These are phyloP conservation scores for Acacia acuminata DNA, from an alignment of 306 rosid species.

Conservation along the genomic window DNA sequence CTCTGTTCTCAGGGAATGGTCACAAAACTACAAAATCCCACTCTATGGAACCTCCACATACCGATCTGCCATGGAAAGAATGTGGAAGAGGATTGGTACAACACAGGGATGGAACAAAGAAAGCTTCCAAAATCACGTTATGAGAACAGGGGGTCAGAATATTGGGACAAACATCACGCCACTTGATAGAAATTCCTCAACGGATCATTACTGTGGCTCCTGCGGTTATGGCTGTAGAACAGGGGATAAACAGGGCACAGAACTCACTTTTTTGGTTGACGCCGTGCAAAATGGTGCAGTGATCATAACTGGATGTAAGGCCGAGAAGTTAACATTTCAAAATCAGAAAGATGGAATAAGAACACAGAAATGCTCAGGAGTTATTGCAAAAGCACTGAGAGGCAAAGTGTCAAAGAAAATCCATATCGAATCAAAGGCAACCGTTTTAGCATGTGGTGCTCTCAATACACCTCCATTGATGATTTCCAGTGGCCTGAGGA, in stretches of 20 bases:
- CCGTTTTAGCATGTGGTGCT: no score
- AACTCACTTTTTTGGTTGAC: background rate
- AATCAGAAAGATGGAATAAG: no score
- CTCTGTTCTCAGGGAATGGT: slow-evolving; percentile 73
- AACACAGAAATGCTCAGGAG: no score
- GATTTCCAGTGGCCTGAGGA: no score
- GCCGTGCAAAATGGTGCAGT: no score
- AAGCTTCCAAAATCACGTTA: slow-evolving; percentile 69
- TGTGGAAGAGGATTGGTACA: slow-evolving; percentile 74
- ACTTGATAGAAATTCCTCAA: slow-evolving; percentile 68
- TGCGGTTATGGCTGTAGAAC: slow-evolving; percentile 51
- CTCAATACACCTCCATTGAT: no score
- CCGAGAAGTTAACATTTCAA: no score
- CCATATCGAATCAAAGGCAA: no score
- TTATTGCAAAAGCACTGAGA: no score
- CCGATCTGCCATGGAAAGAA: slow-evolving; percentile 71
- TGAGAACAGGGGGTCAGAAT: slow-evolving; percentile 73
- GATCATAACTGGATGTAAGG: no score
- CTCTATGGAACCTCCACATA: slow-evolving; percentile 61
- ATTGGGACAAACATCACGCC: slow-evolving; percentile 63
- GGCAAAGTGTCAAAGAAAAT: no score
- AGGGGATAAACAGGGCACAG: slow-evolving; percentile 71
- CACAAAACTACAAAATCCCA: slow-evolving; percentile 60
- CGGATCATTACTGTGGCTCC: slow-evolving; percentile 80
- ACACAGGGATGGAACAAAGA: slow-evolving; percentile 50